Percentiles rank a stretch among this genome's conserved stretches.
phyloP scores from a whole-genome alignment of 148 eudicot species.

The Rhododendron williamsianum region DNA sequence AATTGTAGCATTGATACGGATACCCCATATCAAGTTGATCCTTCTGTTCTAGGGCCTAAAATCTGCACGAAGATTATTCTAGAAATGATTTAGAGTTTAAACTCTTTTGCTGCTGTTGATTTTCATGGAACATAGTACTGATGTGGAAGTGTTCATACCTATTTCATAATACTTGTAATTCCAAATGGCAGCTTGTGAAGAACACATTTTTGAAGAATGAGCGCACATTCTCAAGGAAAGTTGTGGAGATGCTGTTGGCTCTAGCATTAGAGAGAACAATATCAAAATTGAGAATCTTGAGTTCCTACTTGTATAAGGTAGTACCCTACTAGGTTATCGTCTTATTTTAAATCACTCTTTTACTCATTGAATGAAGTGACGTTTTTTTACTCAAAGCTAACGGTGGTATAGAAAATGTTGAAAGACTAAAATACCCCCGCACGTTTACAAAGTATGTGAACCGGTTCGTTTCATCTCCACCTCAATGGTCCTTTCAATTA shows the following conservation, averaged over 20 bases:
- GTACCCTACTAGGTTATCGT: not conserved
- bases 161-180: not conserved
- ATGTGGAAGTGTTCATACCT: not conserved
- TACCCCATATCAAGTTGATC: not conserved
- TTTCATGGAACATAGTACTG: not conserved
- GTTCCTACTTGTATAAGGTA: slow-evolving; percentile 15
- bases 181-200: slow-evolving; percentile 17
- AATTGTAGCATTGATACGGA: not conserved
- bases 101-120: not conserved
- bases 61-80: not conserved
- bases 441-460: not conserved
- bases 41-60: not conserved
- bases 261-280: slow-evolving; percentile 15
- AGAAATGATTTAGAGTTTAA: not conserved
- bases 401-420: not conserved
- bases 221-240: slow-evolving; percentile 18
- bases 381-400: no score
- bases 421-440: not conserved
- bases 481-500: not conserved
- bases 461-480: not conserved
- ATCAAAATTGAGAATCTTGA: slow-evolving; percentile 17
- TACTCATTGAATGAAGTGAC: not conserved
- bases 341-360: not conserved
- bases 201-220: slow-evolving; percentile 15
- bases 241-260: slow-evolving; percentile 17